Evolutionary conservation across 306 rosid genomes (phyloP).

Genomic region (Amphicarpaea edgeworthii): DNA sequence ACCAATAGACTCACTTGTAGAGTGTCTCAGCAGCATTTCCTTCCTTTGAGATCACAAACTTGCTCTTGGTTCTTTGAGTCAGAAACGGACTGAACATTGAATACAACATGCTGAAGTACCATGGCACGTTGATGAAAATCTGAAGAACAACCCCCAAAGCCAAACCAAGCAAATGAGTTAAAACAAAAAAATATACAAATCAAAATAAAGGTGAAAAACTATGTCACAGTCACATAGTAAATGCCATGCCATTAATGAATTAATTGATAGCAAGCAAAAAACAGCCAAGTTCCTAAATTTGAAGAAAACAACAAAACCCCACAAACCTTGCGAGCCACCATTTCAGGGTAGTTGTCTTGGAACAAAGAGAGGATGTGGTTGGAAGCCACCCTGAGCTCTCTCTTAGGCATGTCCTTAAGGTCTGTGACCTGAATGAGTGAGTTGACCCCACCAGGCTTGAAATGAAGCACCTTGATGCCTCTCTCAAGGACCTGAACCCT

Average conservation of each 20-base stretch:
- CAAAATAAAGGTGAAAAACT: not conserved
- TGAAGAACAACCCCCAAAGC: constrained; percentile 39
- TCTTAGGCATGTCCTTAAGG: constrained; percentile 96
- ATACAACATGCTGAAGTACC: constrained; percentile 95
- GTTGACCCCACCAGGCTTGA: constrained; percentile 90
- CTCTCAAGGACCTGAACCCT: constrained; percentile 92
- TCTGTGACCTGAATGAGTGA: constrained; percentile 93
- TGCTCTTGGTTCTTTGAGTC: constrained; percentile 96
- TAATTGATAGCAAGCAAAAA: constrained; percentile 3
- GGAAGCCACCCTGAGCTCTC: constrained; percentile 93
- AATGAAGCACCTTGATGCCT: constrained; percentile 78
- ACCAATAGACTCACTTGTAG: constrained; percentile 68
- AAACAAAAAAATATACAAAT: not conserved
- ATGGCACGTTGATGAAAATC: constrained; percentile 97
- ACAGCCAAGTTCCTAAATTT: not conserved
- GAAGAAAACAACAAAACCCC: constrained; percentile 35
- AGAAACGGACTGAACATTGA: constrained; percentile 94
- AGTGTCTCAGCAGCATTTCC: constrained; percentile 95
- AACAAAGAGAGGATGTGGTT: constrained; percentile 89
- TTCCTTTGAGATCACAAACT: constrained; percentile 92
- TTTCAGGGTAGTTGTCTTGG: constrained; percentile 96
- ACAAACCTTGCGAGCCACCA: constrained; percentile 90
- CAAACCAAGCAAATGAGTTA: not conserved
- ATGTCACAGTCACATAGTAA: constrained; percentile 15
- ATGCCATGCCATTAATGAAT: not conserved